Base-by-base conservation (phyloP, 1,139 yeast species). In the Kluyveromyces marxianus region DNA sequence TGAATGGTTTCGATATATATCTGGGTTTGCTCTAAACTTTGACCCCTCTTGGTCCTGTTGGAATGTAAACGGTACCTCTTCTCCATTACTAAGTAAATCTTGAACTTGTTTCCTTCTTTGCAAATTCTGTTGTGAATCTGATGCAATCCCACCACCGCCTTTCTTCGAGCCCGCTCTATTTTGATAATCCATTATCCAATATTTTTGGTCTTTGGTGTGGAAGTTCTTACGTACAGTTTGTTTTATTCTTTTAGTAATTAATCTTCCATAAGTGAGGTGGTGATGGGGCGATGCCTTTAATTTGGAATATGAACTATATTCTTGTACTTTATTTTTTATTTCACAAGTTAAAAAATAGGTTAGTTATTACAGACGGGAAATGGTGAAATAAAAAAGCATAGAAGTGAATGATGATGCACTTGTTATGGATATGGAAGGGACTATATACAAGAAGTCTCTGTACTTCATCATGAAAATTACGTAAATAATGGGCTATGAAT, bases 121-220 rank as follows among this genome's bases (percentile, higher is more conserved):
- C 5, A 75, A 74, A 53, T 80, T 79, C 6, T 79, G 67, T 56
- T 79, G 83, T 30, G 76, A 76, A 35, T 68, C 63, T 26, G 79
- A 81, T 1, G 86, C 87, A 21, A 81, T 67, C 3, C 84, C 87
- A 50, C 87, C 88, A 41, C 67, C 58, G 35, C 75, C 75, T 50
- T 71, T 70, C 55, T 71, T 71, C 1, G 75, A 70, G n/a, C 75
- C 75, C 3, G 71, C 75, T 52, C 75, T 57, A 52, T 71, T 70
- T 45, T 69, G 72, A 50, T 69, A 70, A 48, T 71, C 74, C 75
- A 60, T 73, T 3, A 10, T 32, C 14, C 5, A 32, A 2, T 62
- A 26, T 45, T 6, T 24, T 25, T 7, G 26, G 25, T 33, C n/a
- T 36, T 7, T 40, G 21, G n/a, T 57, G n/a, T 49, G 31, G 21